These are phyloP conservation scores for Bruguiera gymnorhiza DNA, from an alignment of 345 rosid species.

Conservation along the genomic window DNA sequence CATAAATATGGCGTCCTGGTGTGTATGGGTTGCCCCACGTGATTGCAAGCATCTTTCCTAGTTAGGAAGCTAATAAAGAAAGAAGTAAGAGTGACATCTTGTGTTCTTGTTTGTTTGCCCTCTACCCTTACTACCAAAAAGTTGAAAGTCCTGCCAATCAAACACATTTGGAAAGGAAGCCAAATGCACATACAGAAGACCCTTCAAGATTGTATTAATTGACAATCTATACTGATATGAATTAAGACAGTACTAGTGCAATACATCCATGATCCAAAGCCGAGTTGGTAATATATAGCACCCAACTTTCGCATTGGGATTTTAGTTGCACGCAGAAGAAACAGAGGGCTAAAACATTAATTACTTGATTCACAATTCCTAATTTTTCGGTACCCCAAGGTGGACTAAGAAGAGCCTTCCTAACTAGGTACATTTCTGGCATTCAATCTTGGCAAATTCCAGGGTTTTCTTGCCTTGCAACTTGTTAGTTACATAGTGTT, in stretches of 20 bases:
- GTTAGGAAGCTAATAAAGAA: slow-evolving; percentile 13
- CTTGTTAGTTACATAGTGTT: slow-evolving; percentile 78
- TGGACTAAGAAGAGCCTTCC: slow-evolving; percentile 9
- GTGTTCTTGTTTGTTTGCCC: slow-evolving; percentile 6
- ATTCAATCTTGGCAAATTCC: slow-evolving; percentile 73
- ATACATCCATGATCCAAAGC: slow-evolving; percentile 13
- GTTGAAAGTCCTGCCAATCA: background rate
- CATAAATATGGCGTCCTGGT: slow-evolving; percentile 1
- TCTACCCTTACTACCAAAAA: background rate
- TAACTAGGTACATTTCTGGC: slow-evolving; percentile 5
- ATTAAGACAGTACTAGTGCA: slow-evolving; percentile 10
- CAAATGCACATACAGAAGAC: slow-evolving; percentile 7
- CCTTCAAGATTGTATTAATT: slow-evolving; percentile 19
- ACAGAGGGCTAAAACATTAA: slow-evolving; percentile 5
- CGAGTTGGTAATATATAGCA: too few species aligned
- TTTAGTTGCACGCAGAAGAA: background rate
- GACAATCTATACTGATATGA: background rate
- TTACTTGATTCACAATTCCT: background rate
- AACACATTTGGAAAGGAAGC: slow-evolving; percentile 14
- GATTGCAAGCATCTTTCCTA: slow-evolving; percentile 22
- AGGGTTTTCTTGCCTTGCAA: slow-evolving; percentile 83
- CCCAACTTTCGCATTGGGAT: slow-evolving; percentile 5
- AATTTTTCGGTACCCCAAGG: background rate
- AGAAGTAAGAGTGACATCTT: slow-evolving; percentile 23
- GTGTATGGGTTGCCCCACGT: slow-evolving; percentile 13